Evolutionary conservation across 805 yeast species (phyloP).

Genomic region (Deakozyma indianensis): DNA sequence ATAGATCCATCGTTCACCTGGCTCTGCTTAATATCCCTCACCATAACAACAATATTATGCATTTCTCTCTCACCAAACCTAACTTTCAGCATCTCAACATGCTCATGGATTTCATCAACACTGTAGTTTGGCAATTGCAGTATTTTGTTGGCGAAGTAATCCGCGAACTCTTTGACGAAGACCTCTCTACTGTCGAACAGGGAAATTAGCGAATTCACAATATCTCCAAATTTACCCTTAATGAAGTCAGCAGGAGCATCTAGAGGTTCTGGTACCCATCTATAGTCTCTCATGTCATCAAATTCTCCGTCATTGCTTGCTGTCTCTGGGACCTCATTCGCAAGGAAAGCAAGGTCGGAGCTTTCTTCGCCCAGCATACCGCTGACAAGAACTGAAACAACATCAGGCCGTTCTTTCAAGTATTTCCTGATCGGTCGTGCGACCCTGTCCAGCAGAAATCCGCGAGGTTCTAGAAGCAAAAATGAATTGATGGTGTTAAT

Average conservation of each 20-base stretch:
- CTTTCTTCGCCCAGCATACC: conserved; percentile 43
- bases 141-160: conserved; percentile 43
- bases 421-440: conserved; percentile 62
- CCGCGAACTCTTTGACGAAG: conserved; percentile 51
- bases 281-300: conserved; percentile 33
- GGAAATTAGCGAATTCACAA: conserved; percentile 56
- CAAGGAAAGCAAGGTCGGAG: conserved; percentile 35
- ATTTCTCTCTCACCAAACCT: conserved; percentile 58
- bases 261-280: conserved; percentile 77
- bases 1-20: conserved; percentile 28
- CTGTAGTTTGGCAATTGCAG: conserved; percentile 22
- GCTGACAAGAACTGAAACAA: conserved; percentile 51
- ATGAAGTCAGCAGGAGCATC: conserved; percentile 83
- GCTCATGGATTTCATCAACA: conserved; percentile 24
- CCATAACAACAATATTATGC: conserved; percentile 69
- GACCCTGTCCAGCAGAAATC: conserved; percentile 66
- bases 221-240: conserved; percentile 41
- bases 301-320: conserved; percentile 4
- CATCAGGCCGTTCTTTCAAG: conserved; percentile 59
- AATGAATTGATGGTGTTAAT: conserved; percentile 61
- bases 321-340: conserved; percentile 31
- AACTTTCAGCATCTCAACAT: conserved; percentile 39
- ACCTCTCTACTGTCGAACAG: conserved; percentile 56
- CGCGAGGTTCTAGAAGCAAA: conserved; percentile 68
- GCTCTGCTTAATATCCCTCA: conserved; percentile 53